Conservation (phyloP, 768 basidiomycete genomes). For the Xanthoconium purpureum region DNA sequence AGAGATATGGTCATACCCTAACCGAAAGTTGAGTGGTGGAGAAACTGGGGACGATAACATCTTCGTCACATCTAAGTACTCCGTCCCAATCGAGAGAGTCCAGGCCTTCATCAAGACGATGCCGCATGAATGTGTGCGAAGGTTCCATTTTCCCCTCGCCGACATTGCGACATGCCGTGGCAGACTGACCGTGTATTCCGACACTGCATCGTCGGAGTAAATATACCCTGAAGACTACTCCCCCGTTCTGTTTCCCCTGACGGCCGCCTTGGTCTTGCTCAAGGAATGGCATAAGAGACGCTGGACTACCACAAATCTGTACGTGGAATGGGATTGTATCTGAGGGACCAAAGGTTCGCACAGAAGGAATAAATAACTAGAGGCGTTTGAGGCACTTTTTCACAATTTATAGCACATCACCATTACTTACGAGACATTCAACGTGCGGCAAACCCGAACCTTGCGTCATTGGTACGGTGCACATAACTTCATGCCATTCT, state of each 20-base stretch:
- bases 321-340: conserved; percentile 66
- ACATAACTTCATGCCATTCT: conserved; percentile 58
- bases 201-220: conserved; percentile 49
- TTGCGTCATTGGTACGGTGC: conserved; percentile 39
- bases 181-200: conserved; percentile 26
- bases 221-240: conserved; percentile 43
- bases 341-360: conserved; percentile 49
- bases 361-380: conserved; percentile 60
- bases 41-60: conserved; percentile 47
- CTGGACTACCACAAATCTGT: conserved; percentile 49
- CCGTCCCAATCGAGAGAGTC: conserved; percentile 63
- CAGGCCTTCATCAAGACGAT: conserved; percentile 25
- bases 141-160: conserved; percentile 49
- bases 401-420: neutral
- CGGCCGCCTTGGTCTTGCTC: conserved; percentile 10
- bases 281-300: conserved; percentile 48
- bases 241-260: conserved; percentile 8
- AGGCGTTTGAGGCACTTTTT: neutral
- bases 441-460: conserved; percentile 37
- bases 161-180: conserved; percentile 25
- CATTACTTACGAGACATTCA: conserved; percentile 48
- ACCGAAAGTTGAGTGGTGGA: conserved; percentile 42
- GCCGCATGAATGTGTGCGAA: conserved; percentile 30
- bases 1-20: conserved; percentile 38
- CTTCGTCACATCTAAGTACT: conserved; percentile 38